These are phyloP conservation scores for Neodidymelliopsis sp. DNA, from an alignment of 2,329 filamentous ascomycete species.

Conservation along the genomic window DNA sequence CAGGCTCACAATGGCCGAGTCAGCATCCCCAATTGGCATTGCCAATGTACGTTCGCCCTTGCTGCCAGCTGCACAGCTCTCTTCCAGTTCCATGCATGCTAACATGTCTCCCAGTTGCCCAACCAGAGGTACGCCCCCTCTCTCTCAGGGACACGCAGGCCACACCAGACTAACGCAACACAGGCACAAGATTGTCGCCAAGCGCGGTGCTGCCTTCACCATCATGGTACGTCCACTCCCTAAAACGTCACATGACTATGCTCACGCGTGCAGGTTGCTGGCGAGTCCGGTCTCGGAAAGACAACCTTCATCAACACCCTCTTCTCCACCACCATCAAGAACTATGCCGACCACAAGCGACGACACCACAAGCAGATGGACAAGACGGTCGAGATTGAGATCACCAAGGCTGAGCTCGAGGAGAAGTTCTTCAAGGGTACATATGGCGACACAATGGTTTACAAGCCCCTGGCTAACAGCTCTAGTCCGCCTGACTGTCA, in stretches of 20 bases:
- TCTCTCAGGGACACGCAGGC: constrained; percentile 21
- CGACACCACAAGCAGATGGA: constrained; percentile 99
- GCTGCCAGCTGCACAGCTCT: constrained; percentile 1
- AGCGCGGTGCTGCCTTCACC: constrained; percentile 95
- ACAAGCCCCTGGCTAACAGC: constrained; percentile 29
- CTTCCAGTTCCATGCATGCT: no score
- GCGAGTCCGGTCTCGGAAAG: constrained; percentile 98
- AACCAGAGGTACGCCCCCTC: constrained; percentile 67
- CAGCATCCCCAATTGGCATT: constrained; percentile 74
- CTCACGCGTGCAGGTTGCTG: constrained; percentile 74
- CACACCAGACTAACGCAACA: constrained; percentile 42
- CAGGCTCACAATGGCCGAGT: constrained; percentile 65
- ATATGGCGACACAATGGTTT: not conserved
- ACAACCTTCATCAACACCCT: constrained; percentile 99
- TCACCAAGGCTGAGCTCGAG: constrained; percentile 98
- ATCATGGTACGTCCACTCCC: constrained; percentile 79
- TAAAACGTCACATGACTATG: not conserved
- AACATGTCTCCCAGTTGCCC: constrained; percentile 62
- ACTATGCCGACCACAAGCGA: constrained; percentile 99
- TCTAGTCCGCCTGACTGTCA: constrained; percentile 94
- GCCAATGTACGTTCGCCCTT: constrained; percentile 66
- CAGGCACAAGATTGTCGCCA: constrained; percentile 76
- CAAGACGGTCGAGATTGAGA: constrained; percentile 99
- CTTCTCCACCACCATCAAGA: constrained; percentile 99
- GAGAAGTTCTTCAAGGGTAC: constrained; percentile 99